Evolutionary conservation across 1,139 yeast species (phyloP).

Genomic region (Pichia sp.): DNA sequence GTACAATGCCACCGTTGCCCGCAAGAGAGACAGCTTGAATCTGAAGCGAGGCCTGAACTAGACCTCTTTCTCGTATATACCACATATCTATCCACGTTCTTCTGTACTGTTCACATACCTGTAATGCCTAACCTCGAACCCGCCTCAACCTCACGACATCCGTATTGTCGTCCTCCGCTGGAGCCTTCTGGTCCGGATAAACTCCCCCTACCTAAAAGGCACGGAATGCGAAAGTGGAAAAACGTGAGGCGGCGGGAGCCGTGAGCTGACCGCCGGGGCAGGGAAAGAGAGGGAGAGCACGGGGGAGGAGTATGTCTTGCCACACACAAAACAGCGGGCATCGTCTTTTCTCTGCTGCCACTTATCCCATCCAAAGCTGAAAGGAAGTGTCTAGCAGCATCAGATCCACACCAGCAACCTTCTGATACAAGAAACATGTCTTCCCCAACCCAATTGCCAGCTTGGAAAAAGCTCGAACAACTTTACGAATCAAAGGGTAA

Average conservation of each 20-base stretch:
- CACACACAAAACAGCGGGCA: too few species aligned
- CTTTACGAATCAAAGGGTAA: conserved; percentile 67
- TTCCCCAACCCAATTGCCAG: conserved; percentile 63
- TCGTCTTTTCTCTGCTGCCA: too few species aligned
- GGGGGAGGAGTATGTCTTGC: too few species aligned
- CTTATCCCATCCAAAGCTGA: too few species aligned
- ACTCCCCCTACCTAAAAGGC: neutral
- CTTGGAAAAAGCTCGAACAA: conserved; percentile 76
- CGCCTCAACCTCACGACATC: neutral
- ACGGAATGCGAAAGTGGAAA: neutral
- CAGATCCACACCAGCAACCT: neutral
- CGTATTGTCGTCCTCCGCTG: neutral
- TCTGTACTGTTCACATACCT: too few species aligned
- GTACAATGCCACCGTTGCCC: conserved; percentile 35
- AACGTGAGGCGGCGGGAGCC: neutral
- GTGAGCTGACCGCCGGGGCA: conserved; percentile 1
- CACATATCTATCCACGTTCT: too few species aligned
- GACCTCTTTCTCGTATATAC: too few species aligned
- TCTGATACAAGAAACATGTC: conserved; percentile 21
- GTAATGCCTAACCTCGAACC: too few species aligned
- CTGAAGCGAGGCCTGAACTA: conserved; percentile 31
- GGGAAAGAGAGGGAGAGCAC: too few species aligned
- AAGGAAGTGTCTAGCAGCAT: neutral
- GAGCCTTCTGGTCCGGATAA: conserved; percentile 3
- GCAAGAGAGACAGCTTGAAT: conserved; percentile 40